Evolutionary conservation across 2,329 filamentous ascomycete species (phyloP).

Genomic region (Colletotrichum limetticola): DNA sequence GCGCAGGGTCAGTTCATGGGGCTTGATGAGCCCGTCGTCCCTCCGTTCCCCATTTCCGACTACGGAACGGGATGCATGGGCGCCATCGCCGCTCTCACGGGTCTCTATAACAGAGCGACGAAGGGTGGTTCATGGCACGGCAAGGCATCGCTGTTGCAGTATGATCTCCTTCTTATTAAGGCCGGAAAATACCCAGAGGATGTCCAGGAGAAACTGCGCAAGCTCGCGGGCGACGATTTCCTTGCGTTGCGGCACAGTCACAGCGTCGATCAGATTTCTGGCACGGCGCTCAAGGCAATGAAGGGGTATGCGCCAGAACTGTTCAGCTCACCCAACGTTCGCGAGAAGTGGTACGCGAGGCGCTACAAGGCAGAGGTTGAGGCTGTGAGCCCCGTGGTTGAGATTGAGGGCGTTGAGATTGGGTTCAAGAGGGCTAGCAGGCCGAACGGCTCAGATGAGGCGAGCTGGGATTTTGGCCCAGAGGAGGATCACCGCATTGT

Average conservation of each 20-base stretch:
- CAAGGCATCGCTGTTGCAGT: constrained; percentile 72
- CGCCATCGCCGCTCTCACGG: constrained; percentile 72
- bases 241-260: constrained; percentile 68
- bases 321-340: constrained; percentile 58
- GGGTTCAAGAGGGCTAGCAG: constrained; percentile 55
- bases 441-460: constrained; percentile 66
- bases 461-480: constrained; percentile 65
- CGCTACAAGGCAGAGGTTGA: constrained; percentile 53
- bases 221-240: constrained; percentile 62
- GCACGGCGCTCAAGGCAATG: constrained; percentile 66
- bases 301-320: constrained; percentile 62
- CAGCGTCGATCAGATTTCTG: constrained; percentile 74
- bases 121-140: constrained; percentile 74
- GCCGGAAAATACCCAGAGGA: constrained; percentile 65
- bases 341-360: constrained; percentile 60
- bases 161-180: constrained; percentile 73
- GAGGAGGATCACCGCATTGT: constrained; percentile 44
- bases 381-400: constrained; percentile 56
- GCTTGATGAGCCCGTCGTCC: constrained; percentile 71
- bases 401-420: constrained; percentile 55
- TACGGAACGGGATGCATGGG: constrained; percentile 81
- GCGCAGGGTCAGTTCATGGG: constrained; percentile 72
- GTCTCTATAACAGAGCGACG: constrained; percentile 70
- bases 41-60: constrained; percentile 71
- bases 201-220: constrained; percentile 63